These are phyloP conservation scores for Venturia asperata DNA, from an alignment of 2,329 filamentous ascomycete species.

Conservation along the genomic window DNA sequence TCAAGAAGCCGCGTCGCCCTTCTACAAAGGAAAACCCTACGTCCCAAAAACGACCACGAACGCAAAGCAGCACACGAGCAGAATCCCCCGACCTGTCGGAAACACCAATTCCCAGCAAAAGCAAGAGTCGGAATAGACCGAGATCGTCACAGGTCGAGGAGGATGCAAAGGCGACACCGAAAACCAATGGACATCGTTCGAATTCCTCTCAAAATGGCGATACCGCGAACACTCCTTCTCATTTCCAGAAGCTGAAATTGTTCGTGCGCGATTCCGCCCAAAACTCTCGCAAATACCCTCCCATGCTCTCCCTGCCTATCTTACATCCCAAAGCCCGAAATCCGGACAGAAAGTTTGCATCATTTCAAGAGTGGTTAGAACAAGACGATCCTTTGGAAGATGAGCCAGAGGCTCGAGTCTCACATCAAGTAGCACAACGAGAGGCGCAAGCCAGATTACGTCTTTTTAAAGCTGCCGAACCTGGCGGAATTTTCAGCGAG, in stretches of 20 bases:
- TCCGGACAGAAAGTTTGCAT: slow-evolving; percentile 39
- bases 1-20: slow-evolving; percentile 8
- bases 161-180: neutral
- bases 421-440: slow-evolving; percentile 32
- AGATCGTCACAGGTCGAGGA: slow-evolving; percentile 5
- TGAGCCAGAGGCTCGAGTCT: slow-evolving; percentile 33
- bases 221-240: slow-evolving; percentile 1
- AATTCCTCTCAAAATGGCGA: neutral
- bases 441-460: slow-evolving; percentile 65
- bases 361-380: slow-evolving; percentile 59
- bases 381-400: slow-evolving; percentile 43
- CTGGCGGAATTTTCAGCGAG: slow-evolving; percentile 66
- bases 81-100: slow-evolving; percentile 1
- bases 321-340: slow-evolving; percentile 47
- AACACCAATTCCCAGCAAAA: neutral
- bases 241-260: slow-evolving; percentile 36
- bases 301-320: slow-evolving; percentile 26
- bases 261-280: slow-evolving; percentile 45
- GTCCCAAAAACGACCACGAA: neutral
- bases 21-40: slow-evolving; percentile 9
- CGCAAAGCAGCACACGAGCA: slow-evolving; percentile 1
- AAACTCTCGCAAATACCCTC: slow-evolving; percentile 12
- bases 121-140: slow-evolving; percentile 7
- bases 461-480: slow-evolving; percentile 64
- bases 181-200: neutral